These are phyloP conservation scores for Rhamnella rubrinervis DNA, from an alignment of 331 rosid species.

Conservation along the genomic window DNA sequence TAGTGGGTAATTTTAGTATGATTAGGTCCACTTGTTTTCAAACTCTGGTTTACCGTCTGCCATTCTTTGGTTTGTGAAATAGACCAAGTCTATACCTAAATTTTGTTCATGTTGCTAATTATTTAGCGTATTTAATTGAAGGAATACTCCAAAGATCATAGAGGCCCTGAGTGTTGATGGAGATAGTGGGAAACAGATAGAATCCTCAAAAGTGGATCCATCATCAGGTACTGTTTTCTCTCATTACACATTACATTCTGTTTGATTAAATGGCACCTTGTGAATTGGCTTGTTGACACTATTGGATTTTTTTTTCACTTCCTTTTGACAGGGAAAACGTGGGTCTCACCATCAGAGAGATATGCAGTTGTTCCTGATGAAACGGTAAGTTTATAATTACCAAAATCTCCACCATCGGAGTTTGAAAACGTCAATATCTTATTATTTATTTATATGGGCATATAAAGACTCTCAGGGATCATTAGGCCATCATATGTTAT, in stretches of 20 bases:
- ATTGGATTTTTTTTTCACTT: background rate
- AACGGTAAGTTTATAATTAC: slow-evolving; percentile 53
- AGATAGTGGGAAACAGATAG: slow-evolving; percentile 52
- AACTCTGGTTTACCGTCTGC: background rate
- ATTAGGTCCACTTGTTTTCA: too few relatives aligned
- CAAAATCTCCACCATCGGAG: background rate
- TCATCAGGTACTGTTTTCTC: slow-evolving; percentile 52
- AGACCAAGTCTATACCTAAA: background rate
- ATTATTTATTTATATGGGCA: background rate
- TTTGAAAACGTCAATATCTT: background rate
- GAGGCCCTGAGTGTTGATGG: slow-evolving; percentile 81
- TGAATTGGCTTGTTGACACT: background rate
- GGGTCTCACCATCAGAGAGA: slow-evolving; percentile 63
- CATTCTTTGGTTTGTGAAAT: background rate
- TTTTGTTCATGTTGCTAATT: slow-evolving; percentile 20
- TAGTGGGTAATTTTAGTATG: too few relatives aligned
- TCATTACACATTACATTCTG: background rate
- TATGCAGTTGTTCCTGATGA: slow-evolving; percentile 92
- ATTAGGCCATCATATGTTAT: background rate
- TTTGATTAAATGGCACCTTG: background rate
- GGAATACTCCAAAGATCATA: slow-evolving; percentile 72
- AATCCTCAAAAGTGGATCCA: slow-evolving; percentile 56
- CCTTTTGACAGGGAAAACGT: slow-evolving; percentile 50
- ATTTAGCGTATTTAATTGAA: slow-evolving; percentile 33
- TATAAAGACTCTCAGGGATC: background rate